Evolutionary conservation across 1,284 basidiomycete genomes (phyloP).

Genomic region (Limonomyces culmigenus): DNA sequence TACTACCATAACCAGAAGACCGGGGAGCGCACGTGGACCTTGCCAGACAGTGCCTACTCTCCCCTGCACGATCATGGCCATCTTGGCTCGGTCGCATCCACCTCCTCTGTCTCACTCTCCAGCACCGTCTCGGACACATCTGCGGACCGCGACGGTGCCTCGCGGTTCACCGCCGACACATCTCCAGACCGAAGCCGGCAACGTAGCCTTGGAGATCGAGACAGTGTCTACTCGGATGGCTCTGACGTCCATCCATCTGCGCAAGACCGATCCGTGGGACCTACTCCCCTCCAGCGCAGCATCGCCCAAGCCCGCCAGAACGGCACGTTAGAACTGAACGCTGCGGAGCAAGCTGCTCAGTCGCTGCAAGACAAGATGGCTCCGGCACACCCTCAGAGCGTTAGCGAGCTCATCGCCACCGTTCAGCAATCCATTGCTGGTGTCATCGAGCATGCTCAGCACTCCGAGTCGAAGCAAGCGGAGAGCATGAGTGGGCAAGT

Average conservation of each 20-base stretch:
- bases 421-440: constrained; percentile 43
- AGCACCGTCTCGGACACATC: constrained; percentile 1
- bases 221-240: constrained; percentile 46
- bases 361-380: constrained; percentile 44
- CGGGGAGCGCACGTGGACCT: constrained; percentile 51
- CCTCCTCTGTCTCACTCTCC: constrained; percentile 17
- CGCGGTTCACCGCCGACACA: too few relatives aligned
- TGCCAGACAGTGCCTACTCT: too few relatives aligned
- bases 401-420: constrained; percentile 38
- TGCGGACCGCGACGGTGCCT: constrained; percentile 4
- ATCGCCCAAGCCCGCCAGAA: constrained; percentile 6
- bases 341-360: constrained; percentile 49
- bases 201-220: constrained; percentile 11
- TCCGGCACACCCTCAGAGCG: constrained; percentile 35
- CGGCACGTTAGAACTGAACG: constrained; percentile 29
- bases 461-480: constrained; percentile 23
- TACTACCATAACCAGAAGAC: constrained; percentile 66
- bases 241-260: constrained; percentile 54
- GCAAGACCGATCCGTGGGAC: constrained; percentile 13
- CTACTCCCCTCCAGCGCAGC: constrained; percentile 1
- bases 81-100: too few relatives aligned
- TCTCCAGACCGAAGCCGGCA: constrained; percentile 4
- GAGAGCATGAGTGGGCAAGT: constrained; percentile 44
- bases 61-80: too few relatives aligned
- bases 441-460: constrained; percentile 44